Base-by-base conservation (phyloP, 176 grass and related monocot species). In the Tuctoria greenei region DNA sequence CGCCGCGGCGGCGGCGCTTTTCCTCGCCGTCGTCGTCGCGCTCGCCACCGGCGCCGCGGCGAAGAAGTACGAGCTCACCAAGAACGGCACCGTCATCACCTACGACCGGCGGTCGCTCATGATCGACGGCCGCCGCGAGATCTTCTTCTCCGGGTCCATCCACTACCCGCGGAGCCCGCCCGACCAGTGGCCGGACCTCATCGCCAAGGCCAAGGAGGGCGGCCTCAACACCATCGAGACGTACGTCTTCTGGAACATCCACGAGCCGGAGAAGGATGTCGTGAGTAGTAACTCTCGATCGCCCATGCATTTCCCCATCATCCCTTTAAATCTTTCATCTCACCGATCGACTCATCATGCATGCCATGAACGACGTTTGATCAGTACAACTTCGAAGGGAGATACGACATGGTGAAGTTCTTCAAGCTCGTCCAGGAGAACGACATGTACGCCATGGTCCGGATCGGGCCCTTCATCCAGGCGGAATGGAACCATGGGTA, bases 401-500 rank as follows among this genome's bases (percentile, higher is more conserved):
- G 82, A 10, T 77, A 82, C 55, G 95, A 98, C 62, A 4, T 98
- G 20, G 66, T 89, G 36, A 89, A 63, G 81, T 98, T 98, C 79
- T 84, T 98, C 69, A 90, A 90, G 79, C 43, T 92, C 24, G 47
- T 98, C 66, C 79, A 92, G 67, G 66, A 86, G 73, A 37, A 94
- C 0, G 56, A 66, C 14, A 88, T 98, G 91, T 94, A 71, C 63
- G 84, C 67, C 61, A 66, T 79, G 13, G 84, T 98, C 45, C 82
- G 95, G 64, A 81, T 98, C 43, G 95, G 95, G 21, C 95, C 95
- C 72, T 98, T 90, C 82, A 66, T 98, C 21, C 86, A 98, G 85
- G 95, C 91, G 0, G 91, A 98, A 79, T 94, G 95, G 95, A 90
- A 98, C 65, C 79, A 90, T 90, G 95, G 95, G 95, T 97, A n/a